Percentiles rank a stretch among this genome's conserved stretches.
These are phyloP conservation scores for Sambucus nigra DNA, from an alignment of 129 eudicot species.

Conservation along the genomic window DNA sequence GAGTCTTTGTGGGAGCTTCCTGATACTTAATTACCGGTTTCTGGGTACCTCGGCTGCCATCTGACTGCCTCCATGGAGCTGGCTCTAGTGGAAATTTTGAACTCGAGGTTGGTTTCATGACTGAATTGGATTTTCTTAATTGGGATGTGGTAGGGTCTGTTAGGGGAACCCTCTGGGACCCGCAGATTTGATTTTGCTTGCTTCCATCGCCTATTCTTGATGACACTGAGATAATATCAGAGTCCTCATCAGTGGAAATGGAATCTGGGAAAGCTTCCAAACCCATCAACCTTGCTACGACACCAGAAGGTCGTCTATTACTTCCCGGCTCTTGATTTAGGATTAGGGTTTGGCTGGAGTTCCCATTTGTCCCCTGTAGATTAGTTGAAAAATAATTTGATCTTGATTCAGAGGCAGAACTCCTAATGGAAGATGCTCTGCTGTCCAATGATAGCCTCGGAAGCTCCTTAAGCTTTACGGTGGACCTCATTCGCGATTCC, in stretches of 20 bases:
- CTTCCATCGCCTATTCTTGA: conserved; percentile 32
- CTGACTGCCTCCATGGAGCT: conserved; percentile 80
- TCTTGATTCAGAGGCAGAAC: conserved; percentile 29
- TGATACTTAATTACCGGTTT: conserved; percentile 24
- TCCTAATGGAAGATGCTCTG: conserved; percentile 35
- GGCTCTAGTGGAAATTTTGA: conserved; percentile 53
- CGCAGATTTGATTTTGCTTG: conserved; percentile 21
- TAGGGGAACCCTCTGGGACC: conserved; percentile 28
- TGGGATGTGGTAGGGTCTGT: conserved; percentile 32
- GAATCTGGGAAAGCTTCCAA: conserved; percentile 49
- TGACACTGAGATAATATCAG: conserved; percentile 10
- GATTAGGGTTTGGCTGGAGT: conserved; percentile 11
- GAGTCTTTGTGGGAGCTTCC: conserved; percentile 20
- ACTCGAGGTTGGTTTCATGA: conserved; percentile 14
- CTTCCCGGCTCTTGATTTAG: conserved; percentile 45
- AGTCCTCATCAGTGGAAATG: conserved; percentile 23
- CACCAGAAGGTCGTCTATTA: conserved; percentile 47
- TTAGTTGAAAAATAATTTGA: conserved; percentile 13
- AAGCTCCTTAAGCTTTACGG: conserved; percentile 55
- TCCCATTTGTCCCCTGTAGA: conserved; percentile 8
- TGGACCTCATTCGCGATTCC: conserved; percentile 40
- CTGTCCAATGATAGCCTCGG: conserved; percentile 91
- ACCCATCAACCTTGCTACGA: conserved; percentile 90
- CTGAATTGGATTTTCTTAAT: conserved; percentile 12
- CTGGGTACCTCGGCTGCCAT: conserved; percentile 26